A percentile compares a stretch with the other conserved stretches of the same genome.
Evolutionary conservation across 2,329 filamentous ascomycete species (phyloP).

Genomic region (Alternaria sp.): DNA sequence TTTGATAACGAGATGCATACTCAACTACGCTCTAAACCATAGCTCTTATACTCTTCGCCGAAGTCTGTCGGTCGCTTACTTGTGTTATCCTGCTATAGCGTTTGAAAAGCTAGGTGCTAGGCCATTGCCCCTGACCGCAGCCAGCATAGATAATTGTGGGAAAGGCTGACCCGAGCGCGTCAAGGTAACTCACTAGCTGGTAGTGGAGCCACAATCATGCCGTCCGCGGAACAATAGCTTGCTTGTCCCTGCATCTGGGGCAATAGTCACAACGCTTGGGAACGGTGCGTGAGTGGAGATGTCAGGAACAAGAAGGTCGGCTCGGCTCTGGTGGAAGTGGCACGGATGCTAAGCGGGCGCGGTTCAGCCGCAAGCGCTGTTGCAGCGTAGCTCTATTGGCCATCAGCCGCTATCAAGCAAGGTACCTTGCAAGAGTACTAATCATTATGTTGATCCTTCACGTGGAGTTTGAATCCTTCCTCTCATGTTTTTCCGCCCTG

Average conservation of each 20-base stretch:
- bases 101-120: background rate
- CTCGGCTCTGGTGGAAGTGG: background rate
- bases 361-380: background rate
- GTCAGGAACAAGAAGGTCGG: background rate
- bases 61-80: background rate
- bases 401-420: background rate
- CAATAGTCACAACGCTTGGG: background rate
- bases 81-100: background rate
- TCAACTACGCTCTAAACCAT: background rate
- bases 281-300: background rate
- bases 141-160: background rate
- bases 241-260: background rate
- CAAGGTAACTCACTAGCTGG: background rate
- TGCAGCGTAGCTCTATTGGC: background rate
- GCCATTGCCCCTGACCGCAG: background rate
- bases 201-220: background rate
- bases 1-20: conserved; percentile 1
- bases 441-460: background rate
- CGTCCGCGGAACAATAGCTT: background rate
- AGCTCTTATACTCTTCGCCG: conserved; percentile 1
- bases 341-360: background rate
- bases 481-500: no score
- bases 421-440: background rate
- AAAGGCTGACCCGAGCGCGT: background rate
- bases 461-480: background rate